These are phyloP conservation scores for Euphorbia tirucalli DNA, from an alignment of 345 rosid species.

Conservation along the genomic window DNA sequence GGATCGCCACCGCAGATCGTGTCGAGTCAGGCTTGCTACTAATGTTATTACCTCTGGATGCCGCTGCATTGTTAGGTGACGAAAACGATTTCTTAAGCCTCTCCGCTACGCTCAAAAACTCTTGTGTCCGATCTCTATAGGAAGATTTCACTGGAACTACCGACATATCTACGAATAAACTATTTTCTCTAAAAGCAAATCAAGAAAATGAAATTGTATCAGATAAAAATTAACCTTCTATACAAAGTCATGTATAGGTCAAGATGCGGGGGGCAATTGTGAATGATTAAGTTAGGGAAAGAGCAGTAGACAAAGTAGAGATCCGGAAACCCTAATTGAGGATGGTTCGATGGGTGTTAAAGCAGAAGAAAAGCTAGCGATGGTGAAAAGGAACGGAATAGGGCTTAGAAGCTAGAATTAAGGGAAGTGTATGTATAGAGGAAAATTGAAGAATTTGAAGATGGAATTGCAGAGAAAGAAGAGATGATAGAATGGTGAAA, in stretches of 20 bases:
- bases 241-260: not conserved
- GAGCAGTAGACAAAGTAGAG: not conserved
- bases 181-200: not conserved
- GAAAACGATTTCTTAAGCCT: conserved; percentile 45
- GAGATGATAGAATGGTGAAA: too few species aligned
- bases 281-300: not conserved
- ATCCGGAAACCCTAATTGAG: conserved; percentile 15
- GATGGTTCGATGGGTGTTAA: not conserved
- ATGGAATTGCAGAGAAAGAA: not conserved
- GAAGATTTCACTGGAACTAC: conserved; percentile 46
- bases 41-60: conserved; percentile 22
- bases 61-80: conserved; percentile 33
- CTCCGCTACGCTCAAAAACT: conserved; percentile 55
- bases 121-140: conserved; percentile 68
- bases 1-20: conserved; percentile 48
- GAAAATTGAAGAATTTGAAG: not conserved
- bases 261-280: too few species aligned
- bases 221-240: not conserved
- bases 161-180: conserved; percentile 11
- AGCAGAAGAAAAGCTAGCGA: not conserved
- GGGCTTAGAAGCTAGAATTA: not conserved
- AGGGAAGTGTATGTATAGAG: not conserved
- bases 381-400: not conserved
- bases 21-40: conserved; percentile 36
- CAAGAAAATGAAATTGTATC: not conserved